A percentile compares a stretch with the other conserved stretches of the same genome.
Conservation (phyloP, 2,329 filamentous ascomycete species). For the Aspergillus candidus region DNA sequence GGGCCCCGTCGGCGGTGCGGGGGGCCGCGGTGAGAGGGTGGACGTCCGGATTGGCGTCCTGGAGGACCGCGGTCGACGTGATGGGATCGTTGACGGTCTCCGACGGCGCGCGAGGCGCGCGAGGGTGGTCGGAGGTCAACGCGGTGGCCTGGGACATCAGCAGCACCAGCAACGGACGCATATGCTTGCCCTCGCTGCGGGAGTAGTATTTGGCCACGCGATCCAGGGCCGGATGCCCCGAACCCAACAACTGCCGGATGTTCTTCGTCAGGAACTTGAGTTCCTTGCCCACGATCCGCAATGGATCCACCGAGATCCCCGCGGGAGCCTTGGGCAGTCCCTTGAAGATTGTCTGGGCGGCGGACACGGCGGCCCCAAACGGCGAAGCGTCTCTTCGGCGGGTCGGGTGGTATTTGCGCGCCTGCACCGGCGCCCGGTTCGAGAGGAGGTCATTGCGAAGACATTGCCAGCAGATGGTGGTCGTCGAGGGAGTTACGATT, state of each 20-base stretch:
- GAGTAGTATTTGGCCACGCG: constrained; percentile 98
- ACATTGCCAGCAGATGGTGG: constrained; percentile 37
- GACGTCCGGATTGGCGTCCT: constrained; percentile 72
- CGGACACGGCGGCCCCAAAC: constrained; percentile 44
- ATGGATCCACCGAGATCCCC: constrained; percentile 73
- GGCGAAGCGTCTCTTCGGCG: constrained; percentile 36
- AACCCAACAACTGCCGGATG: constrained; percentile 86
- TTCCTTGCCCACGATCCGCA: constrained; percentile 88
- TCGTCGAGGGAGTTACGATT: constrained; percentile 21
- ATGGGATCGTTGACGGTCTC: constrained; percentile 55
- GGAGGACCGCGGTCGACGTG: constrained; percentile 57
- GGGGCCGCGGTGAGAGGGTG: constrained; percentile 49
- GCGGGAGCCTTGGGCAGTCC: constrained; percentile 35
- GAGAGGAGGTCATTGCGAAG: constrained; percentile 31
- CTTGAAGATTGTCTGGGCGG: constrained; percentile 47
- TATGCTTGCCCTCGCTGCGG: constrained; percentile 91
- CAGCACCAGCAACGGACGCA: constrained; percentile 87
- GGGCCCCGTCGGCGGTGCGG: constrained; percentile 27
- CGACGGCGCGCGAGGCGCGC: constrained; percentile 30
- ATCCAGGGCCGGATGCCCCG: constrained; percentile 88
- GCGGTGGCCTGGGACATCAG: constrained; percentile 93
- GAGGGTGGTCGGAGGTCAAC: constrained; percentile 60
- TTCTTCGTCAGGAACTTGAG: constrained; percentile 94
- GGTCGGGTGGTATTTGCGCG: constrained; percentile 36
- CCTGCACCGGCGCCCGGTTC: constrained; percentile 19